phyloP scores from a whole-genome alignment of 2,329 filamentous ascomycete genomes.

The Huntiella bhutanensis region DNA sequence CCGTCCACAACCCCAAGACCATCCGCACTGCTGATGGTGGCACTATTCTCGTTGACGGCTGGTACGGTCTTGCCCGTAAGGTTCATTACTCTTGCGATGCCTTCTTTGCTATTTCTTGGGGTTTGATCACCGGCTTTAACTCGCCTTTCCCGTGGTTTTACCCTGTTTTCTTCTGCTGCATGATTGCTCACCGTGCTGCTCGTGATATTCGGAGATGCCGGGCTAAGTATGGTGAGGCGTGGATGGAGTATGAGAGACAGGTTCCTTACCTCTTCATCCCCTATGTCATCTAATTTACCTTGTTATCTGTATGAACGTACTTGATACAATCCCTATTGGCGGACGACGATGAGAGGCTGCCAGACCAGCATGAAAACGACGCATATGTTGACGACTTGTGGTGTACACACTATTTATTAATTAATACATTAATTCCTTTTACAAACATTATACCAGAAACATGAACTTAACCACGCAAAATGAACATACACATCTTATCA shows the following conservation, averaged over 20 bases:
- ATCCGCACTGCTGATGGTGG: conserved; percentile 58
- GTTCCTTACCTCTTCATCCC: conserved; percentile 79
- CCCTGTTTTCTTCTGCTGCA: conserved; percentile 59
- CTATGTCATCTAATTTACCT: conserved; percentile 5
- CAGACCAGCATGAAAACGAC: too few species aligned
- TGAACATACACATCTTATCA: too few species aligned
- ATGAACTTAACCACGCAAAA: too few species aligned
- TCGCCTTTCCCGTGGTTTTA: conserved; percentile 84
- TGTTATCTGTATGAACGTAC: too few species aligned
- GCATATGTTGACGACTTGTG: too few species aligned
- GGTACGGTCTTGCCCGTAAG: conserved; percentile 59
- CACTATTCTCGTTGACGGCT: conserved; percentile 65
- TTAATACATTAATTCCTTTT: too few species aligned
- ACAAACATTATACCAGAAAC: too few species aligned
- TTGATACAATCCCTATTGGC: too few species aligned
- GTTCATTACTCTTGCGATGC: conserved; percentile 31
- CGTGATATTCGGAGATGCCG: conserved; percentile 64
- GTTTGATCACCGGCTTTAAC: conserved; percentile 31
- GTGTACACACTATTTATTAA: too few species aligned
- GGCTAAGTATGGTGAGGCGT: conserved; percentile 63
- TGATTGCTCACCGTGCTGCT: conserved; percentile 63
- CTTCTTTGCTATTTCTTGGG: conserved; percentile 32
- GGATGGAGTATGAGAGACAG: conserved; percentile 58
- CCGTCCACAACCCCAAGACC: conserved; percentile 58
- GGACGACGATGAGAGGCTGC: too few species aligned